A percentile compares a stretch with the other conserved stretches of the same genome.
These are phyloP conservation scores for Lepidopterella palustris DNA, from an alignment of 495 filamentous ascomycete species.

Conservation along the genomic window DNA sequence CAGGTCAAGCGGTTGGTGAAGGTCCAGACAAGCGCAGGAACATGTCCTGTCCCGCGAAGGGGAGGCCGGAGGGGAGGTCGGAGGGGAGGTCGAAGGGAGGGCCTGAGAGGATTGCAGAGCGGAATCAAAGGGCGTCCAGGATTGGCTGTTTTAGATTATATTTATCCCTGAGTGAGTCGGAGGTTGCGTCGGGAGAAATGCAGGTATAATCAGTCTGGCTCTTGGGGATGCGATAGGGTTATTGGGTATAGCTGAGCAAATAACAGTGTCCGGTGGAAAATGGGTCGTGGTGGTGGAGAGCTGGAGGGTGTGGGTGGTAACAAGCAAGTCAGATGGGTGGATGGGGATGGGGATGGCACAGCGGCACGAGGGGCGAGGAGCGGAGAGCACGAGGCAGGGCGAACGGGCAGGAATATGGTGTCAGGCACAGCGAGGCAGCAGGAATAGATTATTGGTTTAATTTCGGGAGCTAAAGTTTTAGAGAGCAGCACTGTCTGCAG, in stretches of 20 bases:
- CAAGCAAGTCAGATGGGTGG: neutral
- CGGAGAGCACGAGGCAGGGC: neutral
- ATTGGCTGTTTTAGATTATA: constrained; percentile 20
- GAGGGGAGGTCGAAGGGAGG: neutral
- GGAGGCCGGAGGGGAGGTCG: neutral
- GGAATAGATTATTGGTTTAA: too few species aligned
- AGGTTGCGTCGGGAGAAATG: neutral
- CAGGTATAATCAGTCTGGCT: neutral
- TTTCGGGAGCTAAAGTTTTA: too few species aligned
- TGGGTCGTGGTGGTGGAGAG: neutral
- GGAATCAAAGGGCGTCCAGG: constrained; percentile 1
- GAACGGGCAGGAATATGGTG: too few species aligned
- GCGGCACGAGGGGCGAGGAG: neutral
- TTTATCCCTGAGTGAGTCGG: constrained; percentile 11
- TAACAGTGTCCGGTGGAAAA: neutral
- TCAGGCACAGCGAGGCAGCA: too few species aligned
- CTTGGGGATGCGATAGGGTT: neutral
- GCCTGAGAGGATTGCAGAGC: neutral
- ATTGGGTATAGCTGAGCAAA: neutral
- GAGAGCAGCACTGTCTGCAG: too few species aligned
- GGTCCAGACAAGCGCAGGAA: constrained; percentile 15
- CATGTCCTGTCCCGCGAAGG: constrained; percentile 22
- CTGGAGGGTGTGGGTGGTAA: neutral
- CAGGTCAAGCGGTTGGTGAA: constrained; percentile 13
- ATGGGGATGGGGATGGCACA: neutral